Evolutionary conservation across 108 stramenopile genomes (phyloP).

Genomic region (Craspedostauros australis): DNA sequence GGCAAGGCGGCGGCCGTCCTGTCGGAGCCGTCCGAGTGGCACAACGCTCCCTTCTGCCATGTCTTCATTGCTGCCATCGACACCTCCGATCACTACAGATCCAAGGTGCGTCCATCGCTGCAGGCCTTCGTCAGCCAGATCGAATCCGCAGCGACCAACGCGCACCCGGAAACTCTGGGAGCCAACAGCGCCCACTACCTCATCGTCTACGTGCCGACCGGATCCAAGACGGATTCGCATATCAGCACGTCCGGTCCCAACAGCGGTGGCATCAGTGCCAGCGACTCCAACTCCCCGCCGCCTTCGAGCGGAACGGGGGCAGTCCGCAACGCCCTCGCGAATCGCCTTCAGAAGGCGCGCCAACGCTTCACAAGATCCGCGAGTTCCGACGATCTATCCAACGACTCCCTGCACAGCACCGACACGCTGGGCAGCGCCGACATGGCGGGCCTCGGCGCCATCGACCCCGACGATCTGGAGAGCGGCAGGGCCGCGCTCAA

Average conservation of each 20-base stretch:
- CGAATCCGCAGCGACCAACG: slow-evolving; percentile 39
- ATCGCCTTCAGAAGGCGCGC: slow-evolving; percentile 13
- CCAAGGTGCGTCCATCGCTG: slow-evolving; percentile 65
- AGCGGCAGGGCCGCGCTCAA: slow-evolving; percentile 7
- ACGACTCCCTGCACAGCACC: slow-evolving; percentile 18
- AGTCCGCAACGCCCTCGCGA: slow-evolving; percentile 6
- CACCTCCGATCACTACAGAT: slow-evolving; percentile 61
- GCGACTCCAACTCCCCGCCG: neutral
- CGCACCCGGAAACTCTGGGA: slow-evolving; percentile 7
- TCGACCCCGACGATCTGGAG: slow-evolving; percentile 8
- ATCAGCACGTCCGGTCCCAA: neutral
- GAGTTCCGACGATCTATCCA: neutral
- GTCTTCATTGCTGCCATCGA: slow-evolving; percentile 70
- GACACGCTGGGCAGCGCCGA: slow-evolving; percentile 22
- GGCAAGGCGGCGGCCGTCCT: slow-evolving; percentile 22
- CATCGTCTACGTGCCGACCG: slow-evolving; percentile 62
- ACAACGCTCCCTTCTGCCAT: slow-evolving; percentile 71
- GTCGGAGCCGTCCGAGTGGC: slow-evolving; percentile 60
- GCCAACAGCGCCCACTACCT: slow-evolving; percentile 42
- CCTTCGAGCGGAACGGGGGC: neutral
- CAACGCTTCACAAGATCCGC: slow-evolving; percentile 10
- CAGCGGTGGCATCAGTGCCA: neutral
- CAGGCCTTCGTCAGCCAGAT: slow-evolving; percentile 77
- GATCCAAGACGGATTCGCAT: neutral
- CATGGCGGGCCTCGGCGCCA: neutral